These are phyloP conservation scores for Globisporangium emineosum DNA, from an alignment of 352 stramenopile species.

Conservation along the genomic window DNA sequence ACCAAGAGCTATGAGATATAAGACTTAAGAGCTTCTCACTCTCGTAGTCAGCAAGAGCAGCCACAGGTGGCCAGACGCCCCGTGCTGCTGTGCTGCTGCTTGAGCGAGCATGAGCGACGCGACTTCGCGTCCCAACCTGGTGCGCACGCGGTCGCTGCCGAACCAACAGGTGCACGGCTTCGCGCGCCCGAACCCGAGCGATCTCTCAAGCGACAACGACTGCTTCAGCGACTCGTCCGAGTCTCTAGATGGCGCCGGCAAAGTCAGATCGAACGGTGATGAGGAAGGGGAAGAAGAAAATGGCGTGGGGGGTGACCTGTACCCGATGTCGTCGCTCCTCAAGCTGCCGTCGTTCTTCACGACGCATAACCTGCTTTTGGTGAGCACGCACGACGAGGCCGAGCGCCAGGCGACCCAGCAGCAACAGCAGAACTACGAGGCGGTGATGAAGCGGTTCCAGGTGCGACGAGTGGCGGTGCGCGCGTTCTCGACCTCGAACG, in stretches of 20 bases:
- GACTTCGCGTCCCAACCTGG: neutral
- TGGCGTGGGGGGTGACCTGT: neutral
- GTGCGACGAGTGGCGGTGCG: neutral
- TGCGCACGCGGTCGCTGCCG: neutral
- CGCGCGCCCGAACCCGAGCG: neutral
- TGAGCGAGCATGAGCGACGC: neutral
- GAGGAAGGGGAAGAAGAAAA: neutral
- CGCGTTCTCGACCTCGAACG: conserved; percentile 6
- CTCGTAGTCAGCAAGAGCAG: neutral
- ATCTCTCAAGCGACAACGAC: neutral
- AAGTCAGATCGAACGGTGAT: neutral
- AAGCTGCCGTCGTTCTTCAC: conserved; percentile 4
- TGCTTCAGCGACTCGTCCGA: neutral
- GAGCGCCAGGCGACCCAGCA: neutral
- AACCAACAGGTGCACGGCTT: neutral
- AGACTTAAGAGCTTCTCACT: too few relatives aligned
- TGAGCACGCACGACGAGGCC: conserved; percentile 2
- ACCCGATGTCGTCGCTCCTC: neutral
- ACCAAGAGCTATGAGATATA: too few relatives aligned
- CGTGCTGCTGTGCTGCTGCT: neutral
- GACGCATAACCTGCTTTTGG: neutral
- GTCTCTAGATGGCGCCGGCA: neutral
- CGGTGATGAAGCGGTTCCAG: conserved; percentile 8
- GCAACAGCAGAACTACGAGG: conserved; percentile 7
- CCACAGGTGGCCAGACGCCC: neutral